phyloP scores from a whole-genome alignment of 139 green algal species.

The Zygnema circumcarinatum region DNA sequence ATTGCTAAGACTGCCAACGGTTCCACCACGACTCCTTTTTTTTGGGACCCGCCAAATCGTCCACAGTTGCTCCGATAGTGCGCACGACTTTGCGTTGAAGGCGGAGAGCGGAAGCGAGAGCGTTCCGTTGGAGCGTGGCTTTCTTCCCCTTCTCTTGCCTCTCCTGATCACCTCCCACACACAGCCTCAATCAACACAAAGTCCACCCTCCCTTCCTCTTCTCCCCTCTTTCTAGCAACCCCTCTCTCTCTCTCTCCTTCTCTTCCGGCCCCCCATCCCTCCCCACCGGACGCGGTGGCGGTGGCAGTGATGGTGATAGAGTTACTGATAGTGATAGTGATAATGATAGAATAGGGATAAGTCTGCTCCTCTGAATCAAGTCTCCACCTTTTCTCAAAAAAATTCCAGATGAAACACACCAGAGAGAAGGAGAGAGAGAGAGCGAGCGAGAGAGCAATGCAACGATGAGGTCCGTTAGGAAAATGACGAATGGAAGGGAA shows the following conservation, averaged over 20 bases:
- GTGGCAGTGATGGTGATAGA: no score
- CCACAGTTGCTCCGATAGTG: constrained; percentile 18
- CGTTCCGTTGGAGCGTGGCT: constrained; percentile 42
- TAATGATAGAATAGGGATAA: no score
- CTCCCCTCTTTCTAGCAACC: no score
- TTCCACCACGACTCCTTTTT: constrained; percentile 26
- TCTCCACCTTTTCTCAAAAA: no score
- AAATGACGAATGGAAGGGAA: background rate
- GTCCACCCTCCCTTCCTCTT: no score
- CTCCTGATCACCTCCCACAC: constrained; percentile 5
- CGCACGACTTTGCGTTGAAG: constrained; percentile 25
- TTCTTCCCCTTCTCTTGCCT: constrained; percentile 16
- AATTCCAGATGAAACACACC: no score
- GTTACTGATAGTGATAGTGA: no score
- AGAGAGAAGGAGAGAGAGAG: no score
- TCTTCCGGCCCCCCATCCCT: background rate
- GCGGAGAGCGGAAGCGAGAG: constrained; percentile 26
- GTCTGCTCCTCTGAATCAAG: no score
- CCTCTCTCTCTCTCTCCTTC: constrained; percentile 10
- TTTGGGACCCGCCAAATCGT: background rate
- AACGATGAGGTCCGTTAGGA: no score
- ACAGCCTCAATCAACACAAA: constrained; percentile 6
- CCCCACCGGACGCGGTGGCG: no score
- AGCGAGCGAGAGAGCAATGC: no score
- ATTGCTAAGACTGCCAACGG: constrained; percentile 21